These are phyloP conservation scores for Neurospora sp. DNA, from an alignment of 2,329 filamentous ascomycete genomes.

Conservation along the genomic window DNA sequence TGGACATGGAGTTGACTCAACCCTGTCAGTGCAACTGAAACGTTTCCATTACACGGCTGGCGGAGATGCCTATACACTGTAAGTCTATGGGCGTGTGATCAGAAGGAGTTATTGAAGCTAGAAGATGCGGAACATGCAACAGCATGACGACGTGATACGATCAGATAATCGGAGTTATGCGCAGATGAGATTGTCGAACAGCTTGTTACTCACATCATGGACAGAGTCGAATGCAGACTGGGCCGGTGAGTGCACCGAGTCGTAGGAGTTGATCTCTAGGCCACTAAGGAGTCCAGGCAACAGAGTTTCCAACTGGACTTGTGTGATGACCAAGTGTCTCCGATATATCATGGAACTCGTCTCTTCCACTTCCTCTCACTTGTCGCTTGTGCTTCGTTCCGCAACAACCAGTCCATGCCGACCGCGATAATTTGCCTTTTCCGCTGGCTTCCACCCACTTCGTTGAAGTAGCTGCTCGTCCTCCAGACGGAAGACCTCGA, in stretches of 20 bases:
- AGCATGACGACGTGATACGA: not conserved
- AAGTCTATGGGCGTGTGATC: not conserved
- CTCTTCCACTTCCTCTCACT: not conserved
- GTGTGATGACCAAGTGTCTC: not conserved
- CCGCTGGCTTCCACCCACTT: conserved; percentile 52
- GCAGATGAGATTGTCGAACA: not conserved
- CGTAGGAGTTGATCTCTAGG: not conserved
- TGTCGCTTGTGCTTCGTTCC: not conserved
- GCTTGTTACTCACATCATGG: not conserved
- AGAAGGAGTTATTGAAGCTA: not conserved
- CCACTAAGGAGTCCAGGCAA: not conserved
- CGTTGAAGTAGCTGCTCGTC: conserved; percentile 40
- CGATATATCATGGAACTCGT: not conserved
- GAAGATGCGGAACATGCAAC: not conserved
- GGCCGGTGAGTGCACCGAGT: not conserved
- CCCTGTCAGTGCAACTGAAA: not conserved
- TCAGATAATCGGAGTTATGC: not conserved
- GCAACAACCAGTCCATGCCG: conserved; percentile 49
- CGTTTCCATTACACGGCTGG: not conserved
- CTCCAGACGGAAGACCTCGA: conserved; percentile 58
- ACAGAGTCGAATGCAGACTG: not conserved
- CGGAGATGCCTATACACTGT: not conserved
- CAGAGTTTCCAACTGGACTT: not conserved
- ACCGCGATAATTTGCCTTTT: conserved; percentile 51
- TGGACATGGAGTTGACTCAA: not conserved